These are phyloP conservation scores for Vigna mungo DNA, from an alignment of 306 rosid genomes.

Conservation along the genomic window DNA sequence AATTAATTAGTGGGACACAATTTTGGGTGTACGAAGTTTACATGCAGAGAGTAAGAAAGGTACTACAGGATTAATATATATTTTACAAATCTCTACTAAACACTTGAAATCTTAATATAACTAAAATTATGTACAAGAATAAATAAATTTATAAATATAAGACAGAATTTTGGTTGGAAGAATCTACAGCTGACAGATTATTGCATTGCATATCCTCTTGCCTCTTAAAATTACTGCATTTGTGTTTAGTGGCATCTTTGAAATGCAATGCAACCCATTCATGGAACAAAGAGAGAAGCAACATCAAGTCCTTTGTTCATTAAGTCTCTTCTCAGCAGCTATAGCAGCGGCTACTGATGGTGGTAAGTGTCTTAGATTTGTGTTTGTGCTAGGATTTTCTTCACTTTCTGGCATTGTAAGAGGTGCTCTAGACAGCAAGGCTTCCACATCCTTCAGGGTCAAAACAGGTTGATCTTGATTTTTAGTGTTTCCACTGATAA, in stretches of 20 bases:
- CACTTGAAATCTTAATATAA: background rate
- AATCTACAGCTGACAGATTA: conserved; percentile 29
- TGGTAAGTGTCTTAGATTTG: conserved; percentile 68
- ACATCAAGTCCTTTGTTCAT: conserved; percentile 54
- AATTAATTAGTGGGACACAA: background rate
- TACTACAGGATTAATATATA: background rate
- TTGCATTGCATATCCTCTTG: conserved; percentile 36
- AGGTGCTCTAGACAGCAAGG: conserved; percentile 67
- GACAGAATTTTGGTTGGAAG: conserved; percentile 30
- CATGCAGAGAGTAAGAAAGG: background rate
- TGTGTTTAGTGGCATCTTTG: conserved; percentile 24
- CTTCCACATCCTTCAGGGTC: conserved; percentile 84
- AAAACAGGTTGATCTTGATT: conserved; percentile 81
- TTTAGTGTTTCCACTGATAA: conserved; percentile 83
- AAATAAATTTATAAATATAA: conserved; percentile 21
- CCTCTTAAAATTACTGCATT: conserved; percentile 33
- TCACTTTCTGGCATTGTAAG: conserved; percentile 52
- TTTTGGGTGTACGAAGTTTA: background rate
- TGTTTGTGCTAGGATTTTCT: conserved; percentile 50
- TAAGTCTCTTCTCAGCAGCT: conserved; percentile 88
- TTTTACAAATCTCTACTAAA: conserved; percentile 4
- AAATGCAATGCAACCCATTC: conserved; percentile 18
- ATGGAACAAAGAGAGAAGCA: conserved; percentile 40
- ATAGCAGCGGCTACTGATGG: conserved; percentile 87
- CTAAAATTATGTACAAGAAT: conserved; percentile 41